Evolutionary conservation across 2,329 filamentous ascomycete genomes (phyloP), one percentile per base, ranked within the genome.

Genomic region (Cladosporium sp.): DNA sequence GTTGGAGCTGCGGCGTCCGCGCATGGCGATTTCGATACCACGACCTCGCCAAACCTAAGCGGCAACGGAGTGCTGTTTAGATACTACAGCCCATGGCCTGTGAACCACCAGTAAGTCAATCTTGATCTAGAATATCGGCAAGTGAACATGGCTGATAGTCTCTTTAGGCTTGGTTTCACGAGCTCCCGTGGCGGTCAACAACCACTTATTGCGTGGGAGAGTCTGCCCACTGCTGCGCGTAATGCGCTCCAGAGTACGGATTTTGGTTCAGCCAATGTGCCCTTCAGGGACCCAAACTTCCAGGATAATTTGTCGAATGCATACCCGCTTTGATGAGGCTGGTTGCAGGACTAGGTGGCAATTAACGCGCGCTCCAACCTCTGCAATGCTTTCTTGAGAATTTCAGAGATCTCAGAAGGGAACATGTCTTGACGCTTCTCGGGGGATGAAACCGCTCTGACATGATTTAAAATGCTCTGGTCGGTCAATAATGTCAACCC

Each of bases 91-190:
- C 57, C 65, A 12, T 79, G 68, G 68, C 76, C 76, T 0, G 35
- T 78, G 1, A 65, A 78, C 52, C 75, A 77, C 53, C 69, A 73
- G 54, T 59, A 72, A 32, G 70, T 72, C 15, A 60, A 70, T 12
- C 72, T 3, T 59, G 43, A 6, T 64, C 63, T 0, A 61, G 69
- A 7, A 75, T n/a, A 3, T 40, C 3, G 19, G 19, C 4, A 72
- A 1, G 72, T 71, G 0, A 62, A 66, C 48, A 72, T 75, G 64
- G 11, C 45, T 48, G 73, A 74, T 12, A 2, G 12, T 15, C 6
- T 40, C 76, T 94, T 9, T 75, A 82, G 35, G 72, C 80, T 1
- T 85, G 84, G 8, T 69, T 73, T n/a, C 84, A 80, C 62, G 78
- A 85, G 39, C 57, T 62, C n/a, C 82, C 88, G 7, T 88, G 93